These are phyloP conservation scores for Xylaria sp. DNA, from an alignment of 2,329 filamentous ascomycete genomes.

Conservation along the genomic window DNA sequence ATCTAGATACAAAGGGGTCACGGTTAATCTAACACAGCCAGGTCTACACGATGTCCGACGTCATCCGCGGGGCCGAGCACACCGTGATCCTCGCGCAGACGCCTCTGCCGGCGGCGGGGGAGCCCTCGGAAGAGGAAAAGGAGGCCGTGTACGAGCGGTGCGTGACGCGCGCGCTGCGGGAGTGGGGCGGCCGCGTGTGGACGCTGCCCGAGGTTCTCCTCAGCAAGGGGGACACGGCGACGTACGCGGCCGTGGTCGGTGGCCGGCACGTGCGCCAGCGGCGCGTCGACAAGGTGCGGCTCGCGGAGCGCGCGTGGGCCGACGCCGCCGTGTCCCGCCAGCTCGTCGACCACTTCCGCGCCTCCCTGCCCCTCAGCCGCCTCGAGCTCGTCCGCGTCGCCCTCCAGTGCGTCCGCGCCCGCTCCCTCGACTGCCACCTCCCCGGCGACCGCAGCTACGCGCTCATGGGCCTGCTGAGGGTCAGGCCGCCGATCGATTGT, in stretches of 20 bases:
- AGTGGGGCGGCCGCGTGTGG: constrained; percentile 38
- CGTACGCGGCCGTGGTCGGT: constrained; percentile 28
- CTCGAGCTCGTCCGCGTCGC: constrained; percentile 38
- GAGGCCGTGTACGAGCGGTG: not conserved
- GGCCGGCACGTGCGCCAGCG: constrained; percentile 5
- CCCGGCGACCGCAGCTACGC: constrained; percentile 41
- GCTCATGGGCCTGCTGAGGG: constrained; percentile 41
- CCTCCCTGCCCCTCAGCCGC: constrained; percentile 36
- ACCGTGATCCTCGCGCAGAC: constrained; percentile 24
- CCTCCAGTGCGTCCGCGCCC: constrained; percentile 37
- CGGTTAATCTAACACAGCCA: no score
- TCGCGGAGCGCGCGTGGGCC: constrained; percentile 35
- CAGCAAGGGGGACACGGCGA: constrained; percentile 24
- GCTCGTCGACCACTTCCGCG: constrained; percentile 41
- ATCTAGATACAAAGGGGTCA: no score
- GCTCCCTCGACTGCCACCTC: constrained; percentile 28
- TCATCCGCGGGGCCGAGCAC: constrained; percentile 24
- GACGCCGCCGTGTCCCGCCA: constrained; percentile 34
- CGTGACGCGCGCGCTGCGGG: constrained; percentile 7
- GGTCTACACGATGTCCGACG: constrained; percentile 31
- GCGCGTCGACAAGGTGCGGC: constrained; percentile 38
- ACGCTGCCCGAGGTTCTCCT: constrained; percentile 37
- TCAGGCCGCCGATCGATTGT: constrained; percentile 37
- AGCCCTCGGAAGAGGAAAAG: not conserved
- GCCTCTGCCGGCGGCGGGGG: no score